These are phyloP conservation scores for Russula foetens DNA, from an alignment of 768 basidiomycete species.

Conservation along the genomic window DNA sequence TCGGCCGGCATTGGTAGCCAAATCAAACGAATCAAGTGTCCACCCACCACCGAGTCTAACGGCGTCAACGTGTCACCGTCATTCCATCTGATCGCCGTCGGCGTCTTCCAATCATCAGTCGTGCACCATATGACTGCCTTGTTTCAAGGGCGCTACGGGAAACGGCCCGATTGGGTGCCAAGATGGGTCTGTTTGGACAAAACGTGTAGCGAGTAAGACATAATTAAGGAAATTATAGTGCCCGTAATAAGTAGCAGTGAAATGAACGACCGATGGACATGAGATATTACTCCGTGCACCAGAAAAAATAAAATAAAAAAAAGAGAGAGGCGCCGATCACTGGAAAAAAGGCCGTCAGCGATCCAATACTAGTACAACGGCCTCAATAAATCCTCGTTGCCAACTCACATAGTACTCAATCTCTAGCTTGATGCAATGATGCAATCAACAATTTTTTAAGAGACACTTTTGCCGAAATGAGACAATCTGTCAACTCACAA, in stretches of 20 bases:
- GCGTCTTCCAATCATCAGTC: not conserved
- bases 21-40: not conserved
- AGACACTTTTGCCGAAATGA: not conserved
- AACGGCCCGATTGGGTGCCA: too few relatives aligned
- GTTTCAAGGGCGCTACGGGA: too few relatives aligned
- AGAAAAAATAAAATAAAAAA: not conserved
- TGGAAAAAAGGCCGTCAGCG: constrained; percentile 11
- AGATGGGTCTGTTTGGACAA: not conserved
- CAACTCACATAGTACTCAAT: constrained; percentile 85
- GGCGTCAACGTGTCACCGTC: not conserved
- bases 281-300: not conserved
- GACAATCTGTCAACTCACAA: constrained; percentile 48
- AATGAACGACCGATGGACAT: not conserved
- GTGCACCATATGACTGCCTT: not conserved
- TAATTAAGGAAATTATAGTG: not conserved
- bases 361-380: not conserved
- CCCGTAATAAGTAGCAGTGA: not conserved
- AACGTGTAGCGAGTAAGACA: not conserved
- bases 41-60: not conserved
- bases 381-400: not conserved
- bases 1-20: not conserved
- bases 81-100: not conserved
- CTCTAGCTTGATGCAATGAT: constrained; percentile 59
- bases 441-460: not conserved
- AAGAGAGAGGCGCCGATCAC: constrained; percentile 2